Evolutionary conservation across 805 yeast genomes (phyloP), one percentile per base, ranked within the genome.

Genomic region (Candida khao-thaluensis): DNA sequence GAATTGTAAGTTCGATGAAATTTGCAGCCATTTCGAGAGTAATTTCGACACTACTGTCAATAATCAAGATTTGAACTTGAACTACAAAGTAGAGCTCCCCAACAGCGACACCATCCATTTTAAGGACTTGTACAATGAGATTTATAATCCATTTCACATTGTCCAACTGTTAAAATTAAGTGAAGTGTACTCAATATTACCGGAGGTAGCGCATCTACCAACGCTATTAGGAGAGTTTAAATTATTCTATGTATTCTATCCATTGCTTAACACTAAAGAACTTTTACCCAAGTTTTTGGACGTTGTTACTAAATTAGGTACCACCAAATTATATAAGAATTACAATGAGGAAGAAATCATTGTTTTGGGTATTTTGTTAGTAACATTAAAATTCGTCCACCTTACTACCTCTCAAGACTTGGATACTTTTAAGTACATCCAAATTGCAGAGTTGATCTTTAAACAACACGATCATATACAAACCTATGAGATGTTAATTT

Each of bases 281-380:
- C 28, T 25, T 18, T 9, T 16, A 26, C 24, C 25, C 2, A 17
- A n/a, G 11, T 29, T 29, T 15, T 3, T 5, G 2, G 7, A 5
- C 3, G 3, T 29, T n/a, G 23, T 29, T 3, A 14, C 6, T 5
- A 29, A 29, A 10, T 6, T 29, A 17, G 23, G 15, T 2, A 11
- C 15, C 4, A 29, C 23, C 4, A 29, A 17, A n/a, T 9, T 17
- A 11, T 29, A 29, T 17, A 17, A 17, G 23, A 17, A 29, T 11
- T 29, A 17, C n/a, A 8, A 11, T 10, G 32, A 29, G 17, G 32
- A 17, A 5, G 32, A 29, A n/a, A 14, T 29, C 40, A 62, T 68
- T 6, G 24, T 52, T 35, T 39, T 67, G 7, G 72, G 70, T 4
- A 54, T 55, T 3, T 49, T 68, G 5, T 47, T 67, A 25, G 38